These are phyloP conservation scores for Trichophyton benhamiae DNA, from an alignment of 2,329 filamentous ascomycete genomes.

Conservation along the genomic window DNA sequence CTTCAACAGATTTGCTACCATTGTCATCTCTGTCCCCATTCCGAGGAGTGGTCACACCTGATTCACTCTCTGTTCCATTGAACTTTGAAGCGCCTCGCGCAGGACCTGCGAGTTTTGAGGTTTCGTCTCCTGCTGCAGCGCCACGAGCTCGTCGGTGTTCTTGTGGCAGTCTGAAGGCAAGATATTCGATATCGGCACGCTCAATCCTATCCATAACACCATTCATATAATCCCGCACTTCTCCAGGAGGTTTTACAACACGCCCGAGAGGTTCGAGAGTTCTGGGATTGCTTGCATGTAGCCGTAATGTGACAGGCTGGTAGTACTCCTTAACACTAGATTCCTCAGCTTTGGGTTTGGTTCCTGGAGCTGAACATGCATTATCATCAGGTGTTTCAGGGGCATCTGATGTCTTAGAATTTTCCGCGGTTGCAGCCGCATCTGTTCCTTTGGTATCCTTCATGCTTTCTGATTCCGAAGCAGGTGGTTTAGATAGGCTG, in stretches of 20 bases:
- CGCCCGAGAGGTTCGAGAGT: conserved; percentile 44
- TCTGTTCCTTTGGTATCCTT: not conserved
- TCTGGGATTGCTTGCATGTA: conserved; percentile 41
- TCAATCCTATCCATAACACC: conserved; percentile 45
- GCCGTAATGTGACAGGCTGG: conserved; percentile 44
- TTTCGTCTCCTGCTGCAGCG: conserved; percentile 18
- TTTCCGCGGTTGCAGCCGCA: conserved; percentile 16
- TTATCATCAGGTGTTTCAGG: conserved; percentile 5
- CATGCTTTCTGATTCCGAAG: not conserved
- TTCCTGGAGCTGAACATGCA: conserved; percentile 5
- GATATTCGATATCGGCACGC: conserved; percentile 42
- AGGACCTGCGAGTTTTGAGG: conserved; percentile 6
- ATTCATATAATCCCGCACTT: conserved; percentile 45
- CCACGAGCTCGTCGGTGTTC: conserved; percentile 19
- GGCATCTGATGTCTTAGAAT: conserved; percentile 11
- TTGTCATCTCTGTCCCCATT: conserved; percentile 11
- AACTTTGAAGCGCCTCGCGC: not conserved
- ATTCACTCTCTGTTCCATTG: not conserved
- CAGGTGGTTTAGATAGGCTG: conserved; percentile 7
- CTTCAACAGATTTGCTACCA: conserved; percentile 23
- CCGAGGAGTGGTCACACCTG: not conserved
- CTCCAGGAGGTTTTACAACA: conserved; percentile 43
- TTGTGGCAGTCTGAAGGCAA: conserved; percentile 44
- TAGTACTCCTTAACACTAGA: conserved; percentile 35
- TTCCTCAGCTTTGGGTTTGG: conserved; percentile 25